Base-by-base conservation (phyloP, 176 grass and related monocot species). In the Tillandsia leiboldiana region DNA sequence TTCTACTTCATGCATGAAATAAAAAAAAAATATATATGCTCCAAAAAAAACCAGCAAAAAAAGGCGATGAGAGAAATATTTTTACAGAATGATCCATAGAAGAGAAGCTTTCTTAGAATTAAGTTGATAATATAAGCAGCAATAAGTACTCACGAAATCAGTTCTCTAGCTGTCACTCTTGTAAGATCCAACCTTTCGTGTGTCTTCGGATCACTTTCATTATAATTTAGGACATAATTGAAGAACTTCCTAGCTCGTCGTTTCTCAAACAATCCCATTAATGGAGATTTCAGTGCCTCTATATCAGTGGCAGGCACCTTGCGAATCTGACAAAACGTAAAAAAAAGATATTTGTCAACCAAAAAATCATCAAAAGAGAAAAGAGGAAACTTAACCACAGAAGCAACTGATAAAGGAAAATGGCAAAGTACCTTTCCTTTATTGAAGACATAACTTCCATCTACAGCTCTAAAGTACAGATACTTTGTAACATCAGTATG, bases 191-290 rank as follows among this genome's bases (percentile, higher is more conserved):
- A 62, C 17, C 93, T 86, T 80, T 92, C 87, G 59, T 96, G 93
- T 33, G 93, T 90, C 49, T 81, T 96, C 63, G 79, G 81, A 48
- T 96, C 93, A 85, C 77, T 79, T 81, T 92, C 89, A 63, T 79
- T 80, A 70, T 90, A 92, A 84, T 90, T 82, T 87, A 92, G 93
- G 15, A 97, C 86, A 75, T 87, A 97, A 48, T 87, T 85, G 67
- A 97, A 90, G 72, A 97, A 92, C 68, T 97, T 97, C 53, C 93
- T 75, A 51, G 89, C 82, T 75, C 93, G 68, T 51, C 89, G 75
- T 49, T 97, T 97, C 80, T 96, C 93, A 83, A 96, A 96, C 68
- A 96, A 58, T n/a, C 93, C 93, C 93, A 97, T 92, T 42, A 97
- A 65, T 10, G 86, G 88, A 76, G 93, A 96, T 72, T 83, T 96